These are phyloP conservation scores for Chrysanthemum lavandulifolium DNA, from an alignment of 129 eudicot genomes.

Conservation along the genomic window DNA sequence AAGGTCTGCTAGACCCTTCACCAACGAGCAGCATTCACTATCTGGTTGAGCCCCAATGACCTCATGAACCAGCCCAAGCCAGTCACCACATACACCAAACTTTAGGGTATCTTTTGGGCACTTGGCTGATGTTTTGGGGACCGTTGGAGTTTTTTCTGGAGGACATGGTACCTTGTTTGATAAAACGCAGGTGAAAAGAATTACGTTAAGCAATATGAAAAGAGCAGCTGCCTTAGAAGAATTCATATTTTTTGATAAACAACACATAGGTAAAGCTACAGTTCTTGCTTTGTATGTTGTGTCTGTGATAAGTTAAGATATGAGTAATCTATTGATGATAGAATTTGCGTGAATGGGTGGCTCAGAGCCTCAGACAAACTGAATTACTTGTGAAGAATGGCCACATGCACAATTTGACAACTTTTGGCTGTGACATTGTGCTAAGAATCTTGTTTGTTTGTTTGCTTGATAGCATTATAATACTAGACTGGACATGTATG, in stretches of 20 bases:
- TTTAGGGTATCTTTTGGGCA: conserved; percentile 94
- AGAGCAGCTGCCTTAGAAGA: conserved; percentile 24
- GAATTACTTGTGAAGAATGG: conserved; percentile 20
- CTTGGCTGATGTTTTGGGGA: conserved; percentile 35
- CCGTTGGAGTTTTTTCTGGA: conserved; percentile 30
- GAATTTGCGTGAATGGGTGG: conserved; percentile 35
- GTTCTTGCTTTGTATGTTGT: conserved; percentile 14
- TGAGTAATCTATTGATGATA: conserved; percentile 34
- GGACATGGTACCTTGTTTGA: conserved; percentile 49
- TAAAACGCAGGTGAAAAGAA: conserved; percentile 47
- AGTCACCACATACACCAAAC: conserved; percentile 89
- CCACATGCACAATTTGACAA: conserved; percentile 25
- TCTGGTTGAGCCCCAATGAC: conserved; percentile 74
- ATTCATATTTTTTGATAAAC: conserved; percentile 31
- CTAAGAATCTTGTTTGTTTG: not conserved
- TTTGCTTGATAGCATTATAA: no score
- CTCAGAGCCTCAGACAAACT: not conserved
- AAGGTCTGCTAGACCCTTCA: conserved; percentile 77
- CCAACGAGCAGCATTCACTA: conserved; percentile 62
- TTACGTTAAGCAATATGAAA: conserved; percentile 41
- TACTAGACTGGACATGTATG: no score
- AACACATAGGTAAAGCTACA: conserved; percentile 5
- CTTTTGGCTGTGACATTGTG: not conserved
- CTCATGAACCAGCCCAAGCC: conserved; percentile 89
- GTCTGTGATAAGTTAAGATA: conserved; percentile 17